These are phyloP conservation scores for Pythium insidiosum DNA, from an alignment of 352 stramenopile genomes.

Conservation along the genomic window DNA sequence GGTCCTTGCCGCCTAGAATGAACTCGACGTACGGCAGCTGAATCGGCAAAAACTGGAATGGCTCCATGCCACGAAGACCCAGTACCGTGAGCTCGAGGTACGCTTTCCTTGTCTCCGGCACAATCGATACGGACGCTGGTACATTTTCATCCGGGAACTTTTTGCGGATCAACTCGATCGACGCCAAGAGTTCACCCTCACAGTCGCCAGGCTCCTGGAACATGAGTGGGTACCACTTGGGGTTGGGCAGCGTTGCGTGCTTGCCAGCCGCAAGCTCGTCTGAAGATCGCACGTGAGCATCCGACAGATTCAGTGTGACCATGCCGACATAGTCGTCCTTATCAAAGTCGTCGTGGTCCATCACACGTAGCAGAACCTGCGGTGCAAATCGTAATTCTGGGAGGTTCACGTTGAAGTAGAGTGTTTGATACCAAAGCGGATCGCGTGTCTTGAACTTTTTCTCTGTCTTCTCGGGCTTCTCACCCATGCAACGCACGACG, in stretches of 20 bases:
- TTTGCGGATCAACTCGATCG: conserved; percentile 66
- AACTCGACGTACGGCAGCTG: conserved; percentile 86
- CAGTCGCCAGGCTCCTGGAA: conserved; percentile 70
- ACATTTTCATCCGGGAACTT: conserved; percentile 59
- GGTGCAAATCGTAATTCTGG: conserved; percentile 67
- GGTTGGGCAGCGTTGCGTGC: conserved; percentile 36
- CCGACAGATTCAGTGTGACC: conserved; percentile 50
- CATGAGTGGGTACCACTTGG: conserved; percentile 70
- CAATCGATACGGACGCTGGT: conserved; percentile 37
- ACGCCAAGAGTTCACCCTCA: conserved; percentile 75
- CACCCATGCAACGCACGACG: conserved; percentile 69
- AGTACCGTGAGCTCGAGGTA: conserved; percentile 83
- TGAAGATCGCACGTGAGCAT: conserved; percentile 64
- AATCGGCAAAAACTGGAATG: conserved; percentile 86
- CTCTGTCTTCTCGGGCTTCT: conserved; percentile 64
- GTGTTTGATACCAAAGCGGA: conserved; percentile 82
- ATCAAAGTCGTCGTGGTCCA: conserved; percentile 78
- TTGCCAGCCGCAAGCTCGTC: conserved; percentile 43
- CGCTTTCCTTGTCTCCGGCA: conserved; percentile 56
- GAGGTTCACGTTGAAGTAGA: conserved; percentile 83
- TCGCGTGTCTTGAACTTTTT: conserved; percentile 77
- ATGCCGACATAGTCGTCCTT: conserved; percentile 62
- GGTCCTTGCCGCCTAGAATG: conserved; percentile 75
- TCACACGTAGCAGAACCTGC: conserved; percentile 72
- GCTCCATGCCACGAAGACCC: conserved; percentile 79